Conservation (phyloP, 2,329 filamentous ascomycete species). For the Apiospora sp. region DNA sequence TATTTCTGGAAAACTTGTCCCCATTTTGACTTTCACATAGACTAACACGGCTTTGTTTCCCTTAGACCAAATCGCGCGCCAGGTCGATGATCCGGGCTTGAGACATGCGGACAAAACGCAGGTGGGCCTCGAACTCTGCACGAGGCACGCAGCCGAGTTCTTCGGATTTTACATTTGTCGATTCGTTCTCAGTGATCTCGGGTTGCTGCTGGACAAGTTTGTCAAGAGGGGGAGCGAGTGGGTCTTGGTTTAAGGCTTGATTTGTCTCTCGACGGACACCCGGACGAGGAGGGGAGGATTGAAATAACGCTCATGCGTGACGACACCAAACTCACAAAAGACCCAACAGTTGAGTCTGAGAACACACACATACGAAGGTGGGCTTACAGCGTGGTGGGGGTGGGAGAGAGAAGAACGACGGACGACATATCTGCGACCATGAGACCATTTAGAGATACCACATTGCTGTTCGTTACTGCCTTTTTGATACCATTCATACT, state of each 20-base stretch:
- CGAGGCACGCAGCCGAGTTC: slow-evolving; percentile 93
- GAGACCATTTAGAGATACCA: slow-evolving; percentile 22
- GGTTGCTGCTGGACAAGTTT: slow-evolving; percentile 90
- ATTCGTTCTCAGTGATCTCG: slow-evolving; percentile 88
- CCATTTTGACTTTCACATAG: neutral
- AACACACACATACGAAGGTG: neutral
- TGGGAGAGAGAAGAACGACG: neutral
- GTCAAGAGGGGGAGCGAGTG: slow-evolving; percentile 97
- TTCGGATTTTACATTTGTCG: slow-evolving; percentile 97
- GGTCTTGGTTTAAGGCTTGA: slow-evolving; percentile 58
- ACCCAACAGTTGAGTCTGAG: neutral
- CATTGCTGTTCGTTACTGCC: slow-evolving; percentile 22
- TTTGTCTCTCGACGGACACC: neutral
- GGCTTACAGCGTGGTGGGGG: neutral
- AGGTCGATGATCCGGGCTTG: slow-evolving; percentile 93
- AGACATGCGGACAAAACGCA: slow-evolving; percentile 93
- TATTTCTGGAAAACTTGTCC: slow-evolving; percentile 27
- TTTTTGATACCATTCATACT: slow-evolving; percentile 22
- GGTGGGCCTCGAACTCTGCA: slow-evolving; percentile 92
- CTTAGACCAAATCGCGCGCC: slow-evolving; percentile 90
- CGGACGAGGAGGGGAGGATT: neutral
- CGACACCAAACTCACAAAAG: neutral
- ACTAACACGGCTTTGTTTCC: slow-evolving; percentile 35
- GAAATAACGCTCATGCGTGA: neutral
- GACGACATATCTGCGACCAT: slow-evolving; percentile 22